Conservation (phyloP, 2,329 filamentous ascomycete species). For the Botrytis elliptica region DNA sequence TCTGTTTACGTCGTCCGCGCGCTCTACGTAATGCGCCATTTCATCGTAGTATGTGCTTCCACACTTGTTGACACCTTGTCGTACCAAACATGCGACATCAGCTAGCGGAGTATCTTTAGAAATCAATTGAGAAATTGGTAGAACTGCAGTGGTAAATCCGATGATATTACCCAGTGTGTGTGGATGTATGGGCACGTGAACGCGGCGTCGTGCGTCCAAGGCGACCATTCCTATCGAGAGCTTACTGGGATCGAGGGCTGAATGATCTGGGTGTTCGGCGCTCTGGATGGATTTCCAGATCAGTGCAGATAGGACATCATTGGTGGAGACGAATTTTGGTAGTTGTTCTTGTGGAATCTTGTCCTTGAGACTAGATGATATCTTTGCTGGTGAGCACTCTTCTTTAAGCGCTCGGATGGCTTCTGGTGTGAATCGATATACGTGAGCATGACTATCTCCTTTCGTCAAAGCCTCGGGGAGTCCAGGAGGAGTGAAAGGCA, state of each 20-base stretch:
- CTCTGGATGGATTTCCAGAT: slow-evolving; percentile 11
- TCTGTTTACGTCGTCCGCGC: slow-evolving; percentile 3
- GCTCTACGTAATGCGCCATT: slow-evolving; percentile 1
- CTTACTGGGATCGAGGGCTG: slow-evolving; percentile 3
- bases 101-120: slow-evolving; percentile 6
- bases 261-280: slow-evolving; percentile 7
- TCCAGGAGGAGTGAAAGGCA: slow-evolving; percentile 10
- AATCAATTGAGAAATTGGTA: neutral
- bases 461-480: slow-evolving; percentile 5
- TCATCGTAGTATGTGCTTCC: slow-evolving; percentile 3
- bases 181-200: slow-evolving; percentile 5
- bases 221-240: neutral
- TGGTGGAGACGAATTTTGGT: slow-evolving; percentile 15
- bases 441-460: slow-evolving; percentile 14
- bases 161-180: slow-evolving; percentile 6
- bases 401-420: slow-evolving; percentile 10
- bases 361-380: slow-evolving; percentile 12
- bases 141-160: neutral
- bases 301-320: slow-evolving; percentile 10
- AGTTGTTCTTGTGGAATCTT: slow-evolving; percentile 7
- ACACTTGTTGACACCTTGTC: slow-evolving; percentile 3
- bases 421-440: slow-evolving; percentile 8
- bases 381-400: slow-evolving; percentile 10
- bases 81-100: slow-evolving; percentile 3
- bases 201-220: slow-evolving; percentile 8